These are phyloP conservation scores for Catharanthus roseus DNA, from an alignment of 257 asterid species.

Conservation along the genomic window DNA sequence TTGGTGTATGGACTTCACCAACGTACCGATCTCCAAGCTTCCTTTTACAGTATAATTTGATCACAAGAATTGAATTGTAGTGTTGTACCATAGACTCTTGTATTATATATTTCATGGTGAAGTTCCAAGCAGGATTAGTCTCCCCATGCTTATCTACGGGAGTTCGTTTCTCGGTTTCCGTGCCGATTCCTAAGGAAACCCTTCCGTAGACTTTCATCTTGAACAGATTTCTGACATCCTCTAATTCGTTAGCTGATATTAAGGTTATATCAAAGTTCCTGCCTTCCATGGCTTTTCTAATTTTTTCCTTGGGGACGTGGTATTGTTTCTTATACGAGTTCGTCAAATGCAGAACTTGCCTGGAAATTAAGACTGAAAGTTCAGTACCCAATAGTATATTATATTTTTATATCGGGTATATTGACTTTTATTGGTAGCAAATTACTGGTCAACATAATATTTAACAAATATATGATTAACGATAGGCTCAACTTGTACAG, in stretches of 20 bases:
- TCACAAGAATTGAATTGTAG: slow-evolving; percentile 42
- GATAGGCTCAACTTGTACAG: too few relatives aligned
- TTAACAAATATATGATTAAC: too few relatives aligned
- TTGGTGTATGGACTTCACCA: slow-evolving; percentile 53
- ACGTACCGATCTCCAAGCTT: slow-evolving; percentile 63
- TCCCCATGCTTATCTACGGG: slow-evolving; percentile 56
- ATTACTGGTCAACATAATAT: too few relatives aligned
- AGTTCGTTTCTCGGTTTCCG: slow-evolving; percentile 31
- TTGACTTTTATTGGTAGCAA: too few relatives aligned
- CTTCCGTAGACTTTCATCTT: slow-evolving; percentile 35
- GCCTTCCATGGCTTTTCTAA: slow-evolving; percentile 10
- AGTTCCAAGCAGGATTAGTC: slow-evolving; percentile 71
- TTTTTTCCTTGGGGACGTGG: not conserved
- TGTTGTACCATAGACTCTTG: slow-evolving; percentile 41
- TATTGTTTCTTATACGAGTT: too few relatives aligned
- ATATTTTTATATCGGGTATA: too few relatives aligned
- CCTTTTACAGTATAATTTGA: slow-evolving; percentile 60
- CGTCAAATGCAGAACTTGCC: too few relatives aligned
- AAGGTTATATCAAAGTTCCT: slow-evolving; percentile 32
- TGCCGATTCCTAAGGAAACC: slow-evolving; percentile 42
- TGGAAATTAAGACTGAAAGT: too few relatives aligned
- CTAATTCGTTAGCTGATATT: slow-evolving; percentile 56
- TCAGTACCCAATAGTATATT: too few relatives aligned
- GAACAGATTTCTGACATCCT: slow-evolving; percentile 38
- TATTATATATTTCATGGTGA: slow-evolving; percentile 43